These are phyloP conservation scores for Seminavis robusta DNA, from an alignment of 108 stramenopile genomes.

Conservation along the genomic window DNA sequence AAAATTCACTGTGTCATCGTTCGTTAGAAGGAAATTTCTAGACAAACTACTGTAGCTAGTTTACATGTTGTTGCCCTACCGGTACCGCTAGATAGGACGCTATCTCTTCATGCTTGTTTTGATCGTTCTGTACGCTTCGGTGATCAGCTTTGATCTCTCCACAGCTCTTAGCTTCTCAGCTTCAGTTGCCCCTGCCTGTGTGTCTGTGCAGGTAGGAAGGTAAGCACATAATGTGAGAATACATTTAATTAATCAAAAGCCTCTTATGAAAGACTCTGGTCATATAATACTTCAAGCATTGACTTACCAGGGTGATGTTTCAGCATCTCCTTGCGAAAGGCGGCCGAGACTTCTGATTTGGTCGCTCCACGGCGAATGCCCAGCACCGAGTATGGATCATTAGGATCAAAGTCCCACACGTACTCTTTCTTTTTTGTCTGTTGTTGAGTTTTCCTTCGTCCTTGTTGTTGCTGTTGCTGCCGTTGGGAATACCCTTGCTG, in stretches of 20 bases:
- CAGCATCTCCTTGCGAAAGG: conserved; percentile 80
- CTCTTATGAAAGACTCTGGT: too few species aligned
- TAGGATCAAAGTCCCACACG: conserved; percentile 76
- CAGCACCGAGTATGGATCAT: conserved; percentile 78
- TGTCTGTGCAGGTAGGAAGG: too few species aligned
- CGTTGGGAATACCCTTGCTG: conserved; percentile 21
- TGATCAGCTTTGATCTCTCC: conserved; percentile 75
- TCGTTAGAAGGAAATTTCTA: too few species aligned
- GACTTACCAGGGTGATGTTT: conserved; percentile 83
- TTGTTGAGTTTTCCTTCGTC: conserved; percentile 11
- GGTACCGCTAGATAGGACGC: too few species aligned
- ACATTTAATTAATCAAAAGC: too few species aligned
- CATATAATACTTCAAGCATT: too few species aligned
- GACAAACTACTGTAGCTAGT: too few species aligned
- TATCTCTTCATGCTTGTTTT: conserved; percentile 48
- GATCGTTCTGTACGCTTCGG: conserved; percentile 78
- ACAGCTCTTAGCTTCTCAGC: conserved; percentile 53
- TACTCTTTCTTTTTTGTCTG: conserved; percentile 41
- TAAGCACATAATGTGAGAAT: too few species aligned
- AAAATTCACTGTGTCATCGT: too few species aligned
- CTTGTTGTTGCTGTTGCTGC: conserved; percentile 29
- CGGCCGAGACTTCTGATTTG: conserved; percentile 66
- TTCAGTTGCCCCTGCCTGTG: conserved; percentile 55
- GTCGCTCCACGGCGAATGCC: conserved; percentile 56
- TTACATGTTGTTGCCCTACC: too few species aligned